A percentile compares a stretch with the other conserved stretches of the same genome.
phyloP scores from a whole-genome alignment of 176 grass and related monocot genomes.

The Oryza glumipatula region DNA sequence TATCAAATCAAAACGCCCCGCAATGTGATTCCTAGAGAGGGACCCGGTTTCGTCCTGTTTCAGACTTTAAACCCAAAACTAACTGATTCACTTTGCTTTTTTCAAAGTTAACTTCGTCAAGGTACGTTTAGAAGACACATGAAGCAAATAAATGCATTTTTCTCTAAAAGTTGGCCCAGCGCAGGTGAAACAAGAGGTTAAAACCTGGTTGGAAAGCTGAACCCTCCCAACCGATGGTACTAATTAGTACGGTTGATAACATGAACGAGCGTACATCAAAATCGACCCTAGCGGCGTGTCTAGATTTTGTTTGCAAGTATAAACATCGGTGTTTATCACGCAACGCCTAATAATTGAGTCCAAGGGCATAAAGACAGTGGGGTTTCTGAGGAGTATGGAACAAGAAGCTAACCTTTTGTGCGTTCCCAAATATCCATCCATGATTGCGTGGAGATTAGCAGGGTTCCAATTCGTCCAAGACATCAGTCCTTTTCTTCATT shows the following conservation, averaged over 20 bases:
- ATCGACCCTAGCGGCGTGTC: conserved; percentile 10
- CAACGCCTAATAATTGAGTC: conserved; percentile 39
- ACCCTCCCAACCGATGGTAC: background rate
- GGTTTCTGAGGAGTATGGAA: conserved; percentile 26
- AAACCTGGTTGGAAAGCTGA: background rate
- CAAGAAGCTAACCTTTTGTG: conserved; percentile 35
- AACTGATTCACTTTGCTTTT: background rate
- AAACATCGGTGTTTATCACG: conserved; percentile 22
- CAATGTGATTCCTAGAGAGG: background rate
- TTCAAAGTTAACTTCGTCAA: background rate
- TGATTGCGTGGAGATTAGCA: conserved; percentile 46
- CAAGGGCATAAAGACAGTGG: conserved; percentile 4
- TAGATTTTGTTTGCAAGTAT: conserved; percentile 37
- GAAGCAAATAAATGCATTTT: background rate
- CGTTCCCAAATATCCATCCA: conserved; percentile 25
- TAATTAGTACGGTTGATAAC: conserved; percentile 14
- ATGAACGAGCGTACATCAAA: conserved; percentile 6
- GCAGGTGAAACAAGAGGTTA: background rate
- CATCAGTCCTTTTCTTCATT: conserved; percentile 53
- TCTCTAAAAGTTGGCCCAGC: background rate
- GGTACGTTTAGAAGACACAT: background rate
- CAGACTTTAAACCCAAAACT: background rate
- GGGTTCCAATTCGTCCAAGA: conserved; percentile 23
- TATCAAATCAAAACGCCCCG: too few species aligned
- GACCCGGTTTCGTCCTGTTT: background rate